Conservation (phyloP, 768 basidiomycete species). For the Lyophyllum semitale region DNA sequence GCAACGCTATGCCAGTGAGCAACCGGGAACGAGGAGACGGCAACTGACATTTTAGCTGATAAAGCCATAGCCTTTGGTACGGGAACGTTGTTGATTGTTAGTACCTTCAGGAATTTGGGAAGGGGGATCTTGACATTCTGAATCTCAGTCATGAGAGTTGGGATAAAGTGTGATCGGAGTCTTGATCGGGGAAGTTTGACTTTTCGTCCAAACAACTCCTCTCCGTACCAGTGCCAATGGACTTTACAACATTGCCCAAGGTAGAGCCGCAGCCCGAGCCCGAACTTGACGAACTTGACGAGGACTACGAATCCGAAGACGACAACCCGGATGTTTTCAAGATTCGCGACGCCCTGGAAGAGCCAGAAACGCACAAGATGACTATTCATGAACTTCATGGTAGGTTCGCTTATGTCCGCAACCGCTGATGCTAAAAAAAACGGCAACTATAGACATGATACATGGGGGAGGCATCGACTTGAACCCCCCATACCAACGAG, state of each 20-base stretch:
- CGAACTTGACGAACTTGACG: constrained; percentile 53
- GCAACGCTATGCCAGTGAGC: constrained; percentile 6
- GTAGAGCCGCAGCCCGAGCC: constrained; percentile 26
- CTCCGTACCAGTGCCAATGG: constrained; percentile 6
- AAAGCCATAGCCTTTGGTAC: constrained; percentile 69
- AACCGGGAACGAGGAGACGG: neutral
- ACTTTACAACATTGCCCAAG: constrained; percentile 7
- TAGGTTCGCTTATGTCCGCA: constrained; percentile 26
- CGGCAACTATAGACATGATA: constrained; percentile 48
- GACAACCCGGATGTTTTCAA: constrained; percentile 43
- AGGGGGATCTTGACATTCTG: constrained; percentile 52
- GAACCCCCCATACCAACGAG: constrained; percentile 73
- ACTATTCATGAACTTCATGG: constrained; percentile 50
- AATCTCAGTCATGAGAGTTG: constrained; percentile 18
- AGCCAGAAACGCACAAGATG: constrained; percentile 40
- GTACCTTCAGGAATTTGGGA: constrained; percentile 65
- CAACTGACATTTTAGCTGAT: constrained; percentile 65
- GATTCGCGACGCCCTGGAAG: constrained; percentile 42
- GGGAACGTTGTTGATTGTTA: constrained; percentile 58
- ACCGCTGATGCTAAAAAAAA: neutral
- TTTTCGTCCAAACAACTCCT: constrained; percentile 4
- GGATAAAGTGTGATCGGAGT: neutral
- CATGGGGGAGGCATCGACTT: constrained; percentile 73
- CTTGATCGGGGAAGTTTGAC: constrained; percentile 1
- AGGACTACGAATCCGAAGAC: constrained; percentile 41